Evolutionary conservation across 2,329 filamentous ascomycete genomes (phyloP), one percentile per base, ranked within the genome.

Genomic region (Fusarium praegraminearum): DNA sequence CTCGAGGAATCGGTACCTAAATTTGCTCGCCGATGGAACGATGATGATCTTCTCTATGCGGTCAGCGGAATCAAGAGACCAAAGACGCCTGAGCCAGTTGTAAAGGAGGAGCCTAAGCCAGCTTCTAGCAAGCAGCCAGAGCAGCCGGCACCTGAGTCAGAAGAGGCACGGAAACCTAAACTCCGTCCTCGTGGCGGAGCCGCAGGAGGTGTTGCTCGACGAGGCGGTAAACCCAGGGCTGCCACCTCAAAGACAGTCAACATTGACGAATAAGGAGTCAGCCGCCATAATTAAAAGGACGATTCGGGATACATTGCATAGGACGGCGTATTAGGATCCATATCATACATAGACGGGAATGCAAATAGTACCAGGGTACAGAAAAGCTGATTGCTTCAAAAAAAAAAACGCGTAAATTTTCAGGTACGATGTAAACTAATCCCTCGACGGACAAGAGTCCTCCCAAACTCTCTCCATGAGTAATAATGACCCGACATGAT

Each of bases 11-110:
- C 74, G 12, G 82, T 85, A 16, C 75, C 81, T 2, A 73, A 70
- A 38, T 77, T 85, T 44, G 76, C 73, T 47, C 79, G 80, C 1
- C 78, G 76, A 28, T 86, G 84, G 84, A 78, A 76, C 7, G 82
- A 83, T 33, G 77, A 80, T 36, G 78, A 83, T 64, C 75, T 85
- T 44, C 76, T 85, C 57, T 79, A 83, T 72, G 82, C 83, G 12
- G 80, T 85, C 18, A 84, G 82, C 60, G 83, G 82, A 7, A 82
- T 84, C 49, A 75, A 77, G 67, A 81, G 78, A 66, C 75, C 76
- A 67, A 47, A 80, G 79, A 65, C 78, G 5, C 70, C 71, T 1
- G 59, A 73, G 47, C 69, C 71, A 4, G 68, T 74, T 44, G 67
- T 74, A 40, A 78, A 78, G 54, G 62, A 73, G 32, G 78, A 79